phyloP scores from a whole-genome alignment of 768 basidiomycete species.

The Amanita exitialis region DNA sequence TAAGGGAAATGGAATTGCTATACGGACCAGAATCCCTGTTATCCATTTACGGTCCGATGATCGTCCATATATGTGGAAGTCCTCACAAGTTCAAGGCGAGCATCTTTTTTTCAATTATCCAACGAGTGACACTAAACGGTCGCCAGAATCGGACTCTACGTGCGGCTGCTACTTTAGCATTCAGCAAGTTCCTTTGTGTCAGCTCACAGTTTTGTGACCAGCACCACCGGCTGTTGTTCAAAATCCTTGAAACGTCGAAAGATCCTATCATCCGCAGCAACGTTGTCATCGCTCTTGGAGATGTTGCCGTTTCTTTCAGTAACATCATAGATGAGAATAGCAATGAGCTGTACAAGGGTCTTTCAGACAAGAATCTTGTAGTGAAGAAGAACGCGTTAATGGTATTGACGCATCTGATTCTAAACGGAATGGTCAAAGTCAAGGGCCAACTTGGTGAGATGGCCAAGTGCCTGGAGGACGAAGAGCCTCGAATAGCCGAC shows the following conservation, averaged over 20 bases:
- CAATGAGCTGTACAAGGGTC: constrained; percentile 88
- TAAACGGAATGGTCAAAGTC: constrained; percentile 99
- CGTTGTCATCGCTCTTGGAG: constrained; percentile 95
- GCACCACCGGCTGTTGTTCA: constrained; percentile 83
- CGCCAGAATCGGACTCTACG: constrained; percentile 75
- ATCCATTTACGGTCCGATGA: constrained; percentile 80
- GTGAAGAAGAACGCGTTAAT: constrained; percentile 99
- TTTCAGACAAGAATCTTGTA: constrained; percentile 75
- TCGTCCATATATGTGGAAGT: constrained; percentile 84
- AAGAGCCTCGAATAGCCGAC: constrained; percentile 78
- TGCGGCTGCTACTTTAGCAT: constrained; percentile 76
- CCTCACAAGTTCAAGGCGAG: constrained; percentile 85
- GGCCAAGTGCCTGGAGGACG: constrained; percentile 98
- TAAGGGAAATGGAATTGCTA: constrained; percentile 82
- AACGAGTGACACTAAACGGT: constrained; percentile 4
- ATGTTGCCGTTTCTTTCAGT: constrained; percentile 97
- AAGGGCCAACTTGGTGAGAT: constrained; percentile 99
- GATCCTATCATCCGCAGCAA: constrained; percentile 90
- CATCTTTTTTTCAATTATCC: neutral
- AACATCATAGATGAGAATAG: constrained; percentile 96
- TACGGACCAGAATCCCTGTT: constrained; percentile 78
- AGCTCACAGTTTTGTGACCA: constrained; percentile 90
- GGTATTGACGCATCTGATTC: constrained; percentile 93
- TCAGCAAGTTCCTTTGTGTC: constrained; percentile 96
- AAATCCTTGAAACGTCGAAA: constrained; percentile 84